Evolutionary conservation across 225 moss, liverwort and hornwort genomes (phyloP).

Genomic region (Rhytidiadelphus loreus): DNA sequence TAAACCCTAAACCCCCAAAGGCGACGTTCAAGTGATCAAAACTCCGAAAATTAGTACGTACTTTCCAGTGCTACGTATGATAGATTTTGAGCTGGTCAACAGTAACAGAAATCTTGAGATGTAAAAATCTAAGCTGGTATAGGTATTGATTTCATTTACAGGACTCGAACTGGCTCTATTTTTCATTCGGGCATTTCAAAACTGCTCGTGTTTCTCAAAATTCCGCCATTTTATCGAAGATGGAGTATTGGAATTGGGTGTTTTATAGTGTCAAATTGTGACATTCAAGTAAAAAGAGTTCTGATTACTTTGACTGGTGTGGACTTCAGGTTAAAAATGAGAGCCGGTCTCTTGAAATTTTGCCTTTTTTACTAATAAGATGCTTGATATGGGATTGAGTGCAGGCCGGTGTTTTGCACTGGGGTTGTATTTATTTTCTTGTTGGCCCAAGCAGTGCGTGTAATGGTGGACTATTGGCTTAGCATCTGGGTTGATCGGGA

Average conservation of each 20-base stretch:
- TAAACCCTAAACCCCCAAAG: no score
- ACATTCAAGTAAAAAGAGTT: no score
- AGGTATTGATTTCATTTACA: neutral
- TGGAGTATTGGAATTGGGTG: neutral
- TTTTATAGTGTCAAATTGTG: neutral
- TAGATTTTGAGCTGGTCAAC: neutral
- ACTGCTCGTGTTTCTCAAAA: neutral
- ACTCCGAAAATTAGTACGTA: no score
- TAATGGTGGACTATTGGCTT: slow-evolving; percentile 71
- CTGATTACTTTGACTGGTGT: neutral
- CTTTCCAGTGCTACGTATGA: no score
- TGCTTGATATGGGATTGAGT: neutral
- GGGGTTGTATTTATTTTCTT: slow-evolving; percentile 24
- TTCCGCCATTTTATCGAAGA: neutral
- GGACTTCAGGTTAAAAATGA: neutral
- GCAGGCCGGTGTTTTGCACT: slow-evolving; percentile 16
- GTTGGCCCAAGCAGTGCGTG: slow-evolving; percentile 59
- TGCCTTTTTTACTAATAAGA: no score
- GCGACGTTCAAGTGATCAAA: no score
- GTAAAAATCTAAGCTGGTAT: neutral
- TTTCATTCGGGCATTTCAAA: neutral
- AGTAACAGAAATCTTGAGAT: neutral
- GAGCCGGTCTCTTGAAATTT: no score
- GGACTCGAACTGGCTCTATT: neutral
- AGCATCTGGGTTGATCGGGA: slow-evolving; percentile 46